phyloP scores from a whole-genome alignment of 2,329 filamentous ascomycete genomes.

The Aaosphaeria pasadenensis region DNA sequence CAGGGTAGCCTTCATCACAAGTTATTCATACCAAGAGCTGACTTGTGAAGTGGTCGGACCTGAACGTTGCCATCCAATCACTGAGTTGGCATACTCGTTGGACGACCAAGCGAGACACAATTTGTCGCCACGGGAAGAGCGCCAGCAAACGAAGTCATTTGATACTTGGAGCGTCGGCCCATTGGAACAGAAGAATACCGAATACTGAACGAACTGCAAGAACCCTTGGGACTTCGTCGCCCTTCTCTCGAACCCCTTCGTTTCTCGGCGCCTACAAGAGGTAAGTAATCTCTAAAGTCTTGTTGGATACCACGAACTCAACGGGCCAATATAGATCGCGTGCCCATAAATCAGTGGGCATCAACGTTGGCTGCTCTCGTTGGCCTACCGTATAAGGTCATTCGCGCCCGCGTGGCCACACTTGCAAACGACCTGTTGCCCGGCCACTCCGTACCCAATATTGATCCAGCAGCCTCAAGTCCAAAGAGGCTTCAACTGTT shows the following conservation, averaged over 20 bases:
- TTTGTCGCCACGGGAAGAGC: conserved; percentile 16
- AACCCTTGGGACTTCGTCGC: conserved; percentile 21
- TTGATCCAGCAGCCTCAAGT: too few relatives aligned
- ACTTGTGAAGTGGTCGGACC: not conserved
- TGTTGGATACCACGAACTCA: too few relatives aligned
- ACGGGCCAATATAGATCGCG: too few relatives aligned
- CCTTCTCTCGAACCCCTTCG: conserved; percentile 4
- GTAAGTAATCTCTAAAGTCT: too few relatives aligned
- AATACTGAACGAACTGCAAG: conserved; percentile 12
- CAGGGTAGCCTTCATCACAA: not conserved
- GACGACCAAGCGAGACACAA: conserved; percentile 16
- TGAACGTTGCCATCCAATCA: conserved; percentile 11
- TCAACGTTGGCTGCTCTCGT: too few relatives aligned
- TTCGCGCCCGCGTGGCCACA: too few relatives aligned
- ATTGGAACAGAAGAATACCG: not conserved
- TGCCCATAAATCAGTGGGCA: too few relatives aligned
- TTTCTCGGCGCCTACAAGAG: too few relatives aligned
- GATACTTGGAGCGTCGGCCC: not conserved
- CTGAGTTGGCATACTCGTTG: conserved; percentile 18
- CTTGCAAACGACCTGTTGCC: too few relatives aligned
- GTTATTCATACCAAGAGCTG: not conserved
- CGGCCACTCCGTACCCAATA: too few relatives aligned
- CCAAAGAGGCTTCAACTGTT: too few relatives aligned
- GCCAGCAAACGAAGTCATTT: conserved; percentile 20
- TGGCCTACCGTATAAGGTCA: too few relatives aligned